phyloP scores from a whole-genome alignment of 306 rosid species.

The Abrus pulchellus region DNA sequence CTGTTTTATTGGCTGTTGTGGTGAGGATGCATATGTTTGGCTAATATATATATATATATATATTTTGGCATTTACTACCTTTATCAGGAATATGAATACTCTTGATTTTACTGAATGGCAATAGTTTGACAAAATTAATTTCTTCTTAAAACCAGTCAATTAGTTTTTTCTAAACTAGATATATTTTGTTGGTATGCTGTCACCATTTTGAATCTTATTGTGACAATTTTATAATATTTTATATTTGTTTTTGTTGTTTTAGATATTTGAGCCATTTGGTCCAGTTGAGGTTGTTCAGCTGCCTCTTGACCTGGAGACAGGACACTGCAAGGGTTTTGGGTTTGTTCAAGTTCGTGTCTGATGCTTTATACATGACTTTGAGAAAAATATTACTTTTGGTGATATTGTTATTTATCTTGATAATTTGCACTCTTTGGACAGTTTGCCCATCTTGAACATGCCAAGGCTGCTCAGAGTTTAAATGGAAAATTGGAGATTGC shows the following conservation, averaged over 20 bases:
- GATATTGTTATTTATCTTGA: slow-evolving; percentile 29
- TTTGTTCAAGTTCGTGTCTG: slow-evolving; percentile 86
- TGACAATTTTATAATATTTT: slow-evolving; percentile 20
- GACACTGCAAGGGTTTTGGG: slow-evolving; percentile 99
- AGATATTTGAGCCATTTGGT: slow-evolving; percentile 99
- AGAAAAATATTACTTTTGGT: slow-evolving; percentile 16
- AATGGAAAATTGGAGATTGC: slow-evolving; percentile 97
- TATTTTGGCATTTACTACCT: neutral
- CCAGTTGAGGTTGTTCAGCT: slow-evolving; percentile 94
- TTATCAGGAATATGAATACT: neutral
- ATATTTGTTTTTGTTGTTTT: slow-evolving; percentile 40
- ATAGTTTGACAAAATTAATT: slow-evolving; percentile 25
- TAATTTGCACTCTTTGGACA: slow-evolving; percentile 51
- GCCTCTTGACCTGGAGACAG: slow-evolving; percentile 94
- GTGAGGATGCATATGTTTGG: slow-evolving; percentile 4
- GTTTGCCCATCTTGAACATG: slow-evolving; percentile 98
- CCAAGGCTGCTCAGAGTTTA: slow-evolving; percentile 97
- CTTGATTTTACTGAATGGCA: slow-evolving; percentile 15
- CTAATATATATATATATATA: neutral
- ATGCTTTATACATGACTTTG: slow-evolving; percentile 7
- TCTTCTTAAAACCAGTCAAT: slow-evolving; percentile 1
- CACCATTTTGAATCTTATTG: slow-evolving; percentile 14
- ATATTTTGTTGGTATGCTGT: slow-evolving; percentile 13
- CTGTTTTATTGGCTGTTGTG: slow-evolving; percentile 26
- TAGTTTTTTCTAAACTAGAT: slow-evolving; percentile 11